phyloP scores from a whole-genome alignment of 2,329 filamentous ascomycete genomes.

The Pseudonectria buxi region DNA sequence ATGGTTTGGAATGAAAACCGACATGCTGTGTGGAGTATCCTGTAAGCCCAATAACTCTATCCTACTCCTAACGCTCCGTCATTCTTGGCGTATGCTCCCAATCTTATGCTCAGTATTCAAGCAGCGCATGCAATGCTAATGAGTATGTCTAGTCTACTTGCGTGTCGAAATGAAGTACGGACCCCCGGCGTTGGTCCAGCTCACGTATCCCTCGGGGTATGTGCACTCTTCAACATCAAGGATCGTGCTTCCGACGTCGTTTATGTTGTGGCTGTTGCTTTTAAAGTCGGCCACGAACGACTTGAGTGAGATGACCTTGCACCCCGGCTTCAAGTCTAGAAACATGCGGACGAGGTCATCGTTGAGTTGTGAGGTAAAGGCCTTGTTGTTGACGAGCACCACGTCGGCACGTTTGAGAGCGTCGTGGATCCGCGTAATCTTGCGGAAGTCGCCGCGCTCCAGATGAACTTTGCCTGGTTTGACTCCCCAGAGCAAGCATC shows the following conservation, averaged over 20 bases:
- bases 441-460: constrained; percentile 76
- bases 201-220: constrained; percentile 68
- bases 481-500: constrained; percentile 85
- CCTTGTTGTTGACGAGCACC: constrained; percentile 97
- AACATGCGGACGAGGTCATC: constrained; percentile 82
- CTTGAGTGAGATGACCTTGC: constrained; percentile 84
- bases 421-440: constrained; percentile 61
- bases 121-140: constrained; percentile 22
- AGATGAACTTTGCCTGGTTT: constrained; percentile 72
- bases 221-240: constrained; percentile 63
- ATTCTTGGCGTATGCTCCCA: constrained; percentile 12
- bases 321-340: constrained; percentile 84
- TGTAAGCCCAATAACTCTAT: constrained; percentile 21
- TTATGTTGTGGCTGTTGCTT: constrained; percentile 66
- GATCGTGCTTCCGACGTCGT: constrained; percentile 74
- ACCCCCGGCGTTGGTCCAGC: constrained; percentile 82
- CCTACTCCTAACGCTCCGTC: constrained; percentile 12
- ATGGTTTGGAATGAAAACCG: constrained; percentile 12
- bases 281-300: constrained; percentile 80
- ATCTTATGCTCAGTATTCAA: constrained; percentile 8
- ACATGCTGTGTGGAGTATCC: constrained; percentile 27
- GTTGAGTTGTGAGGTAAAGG: constrained; percentile 84
- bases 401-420: constrained; percentile 82
- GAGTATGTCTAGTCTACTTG: constrained; percentile 40
- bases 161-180: constrained; percentile 85